Percentiles rank a stretch among this genome's conserved stretches.
Conservation (phyloP, 768 basidiomycete species). For the Polyporus arcularius region DNA sequence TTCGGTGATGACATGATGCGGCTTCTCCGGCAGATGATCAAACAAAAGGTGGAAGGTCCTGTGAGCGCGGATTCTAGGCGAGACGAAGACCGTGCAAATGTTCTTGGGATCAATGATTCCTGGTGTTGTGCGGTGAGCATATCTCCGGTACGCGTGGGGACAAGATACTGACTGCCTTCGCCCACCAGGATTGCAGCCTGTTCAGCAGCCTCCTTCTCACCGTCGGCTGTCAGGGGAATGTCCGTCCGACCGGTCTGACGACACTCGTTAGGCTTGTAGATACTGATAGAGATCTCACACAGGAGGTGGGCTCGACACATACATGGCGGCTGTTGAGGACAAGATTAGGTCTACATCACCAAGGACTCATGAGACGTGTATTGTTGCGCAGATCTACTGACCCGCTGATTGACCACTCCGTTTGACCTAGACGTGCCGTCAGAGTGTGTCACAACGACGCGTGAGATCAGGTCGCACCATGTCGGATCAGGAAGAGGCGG, state of each 20-base stretch:
- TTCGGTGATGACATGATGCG: constrained; percentile 62
- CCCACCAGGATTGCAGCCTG: constrained; percentile 73
- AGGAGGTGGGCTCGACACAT: constrained; percentile 21
- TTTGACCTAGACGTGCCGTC: constrained; percentile 61
- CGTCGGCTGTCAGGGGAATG: constrained; percentile 80
- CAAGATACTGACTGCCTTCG: constrained; percentile 60
- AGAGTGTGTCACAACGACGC: neutral
- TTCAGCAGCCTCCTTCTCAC: constrained; percentile 68
- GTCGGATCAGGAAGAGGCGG: constrained; percentile 55
- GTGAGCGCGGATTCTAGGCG: constrained; percentile 86
- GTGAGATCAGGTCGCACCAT: constrained; percentile 36
- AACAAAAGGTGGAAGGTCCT: constrained; percentile 86
- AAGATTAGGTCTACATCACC: constrained; percentile 5
- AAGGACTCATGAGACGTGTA: constrained; percentile 10
- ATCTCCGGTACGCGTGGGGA: neutral
- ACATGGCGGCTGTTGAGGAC: constrained; percentile 57
- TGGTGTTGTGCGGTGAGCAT: constrained; percentile 28
- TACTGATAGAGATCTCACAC: neutral
- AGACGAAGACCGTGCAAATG: constrained; percentile 74
- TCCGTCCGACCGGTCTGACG: constrained; percentile 82
- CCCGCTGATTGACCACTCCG: constrained; percentile 93
- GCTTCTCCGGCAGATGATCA: constrained; percentile 44
- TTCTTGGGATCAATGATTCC: constrained; percentile 80
- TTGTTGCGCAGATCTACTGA: constrained; percentile 33
- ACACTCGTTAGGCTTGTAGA: neutral